phyloP scores from a whole-genome alignment of 768 basidiomycete species.

The Lactifluus hygrophoroides region DNA sequence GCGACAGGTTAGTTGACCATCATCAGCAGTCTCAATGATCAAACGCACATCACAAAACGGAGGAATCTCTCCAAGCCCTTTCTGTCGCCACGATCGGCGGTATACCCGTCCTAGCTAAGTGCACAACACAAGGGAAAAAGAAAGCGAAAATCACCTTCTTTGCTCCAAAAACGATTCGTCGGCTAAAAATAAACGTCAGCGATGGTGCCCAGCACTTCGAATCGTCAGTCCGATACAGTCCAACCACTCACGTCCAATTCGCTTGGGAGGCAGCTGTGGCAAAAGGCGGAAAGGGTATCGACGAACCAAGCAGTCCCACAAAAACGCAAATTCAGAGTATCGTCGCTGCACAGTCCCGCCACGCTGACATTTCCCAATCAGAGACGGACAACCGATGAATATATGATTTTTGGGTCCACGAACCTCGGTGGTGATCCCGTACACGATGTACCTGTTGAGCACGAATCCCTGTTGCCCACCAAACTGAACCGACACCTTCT shows the following conservation, averaged over 20 bases:
- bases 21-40: background rate
- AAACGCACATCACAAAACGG: slow-evolving; percentile 64
- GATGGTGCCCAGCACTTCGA: background rate
- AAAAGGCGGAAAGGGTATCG: slow-evolving; percentile 93
- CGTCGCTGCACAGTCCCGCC: slow-evolving; percentile 67
- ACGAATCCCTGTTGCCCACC: slow-evolving; percentile 90
- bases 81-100: slow-evolving; percentile 31
- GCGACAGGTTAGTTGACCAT: slow-evolving; percentile 3
- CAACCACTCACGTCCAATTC: slow-evolving; percentile 66
- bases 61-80: slow-evolving; percentile 75
- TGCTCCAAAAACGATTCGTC: slow-evolving; percentile 91
- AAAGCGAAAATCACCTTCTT: slow-evolving; percentile 45
- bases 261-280: slow-evolving; percentile 82
- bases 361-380: slow-evolving; percentile 32
- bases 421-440: slow-evolving; percentile 53
- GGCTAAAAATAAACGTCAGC: slow-evolving; percentile 34
- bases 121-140: background rate
- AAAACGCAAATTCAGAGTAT: slow-evolving; percentile 88
- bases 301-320: slow-evolving; percentile 78
- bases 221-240: background rate
- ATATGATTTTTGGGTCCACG: background rate
- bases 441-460: slow-evolving; percentile 78
- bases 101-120: background rate
- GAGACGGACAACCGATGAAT: no score
- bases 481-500: slow-evolving; percentile 59